phyloP scores from a whole-genome alignment of 495 filamentous ascomycete genomes.

The Penicillium tannophilum region DNA sequence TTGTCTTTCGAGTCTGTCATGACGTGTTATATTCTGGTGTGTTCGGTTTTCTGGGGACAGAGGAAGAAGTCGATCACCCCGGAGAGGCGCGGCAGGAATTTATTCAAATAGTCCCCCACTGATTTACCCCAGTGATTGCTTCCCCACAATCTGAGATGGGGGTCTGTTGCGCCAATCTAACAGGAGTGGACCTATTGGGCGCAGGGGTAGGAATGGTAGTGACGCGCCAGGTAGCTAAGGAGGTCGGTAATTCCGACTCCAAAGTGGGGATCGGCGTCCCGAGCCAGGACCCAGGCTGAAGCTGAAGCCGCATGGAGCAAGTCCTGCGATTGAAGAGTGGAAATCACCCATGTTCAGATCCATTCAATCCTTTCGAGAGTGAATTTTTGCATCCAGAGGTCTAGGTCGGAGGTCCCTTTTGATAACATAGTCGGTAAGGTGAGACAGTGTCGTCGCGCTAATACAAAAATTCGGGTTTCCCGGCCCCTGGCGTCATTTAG shows the following conservation, averaged over 20 bases:
- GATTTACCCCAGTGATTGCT: constrained; percentile 1
- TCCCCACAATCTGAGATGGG: constrained; percentile 10
- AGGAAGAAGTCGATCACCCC: background rate
- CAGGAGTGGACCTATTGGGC: constrained; percentile 1
- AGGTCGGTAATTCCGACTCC: background rate
- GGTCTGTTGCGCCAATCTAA: background rate
- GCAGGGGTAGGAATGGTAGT: background rate
- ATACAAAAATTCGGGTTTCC: background rate
- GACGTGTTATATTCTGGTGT: background rate
- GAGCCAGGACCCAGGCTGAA: background rate
- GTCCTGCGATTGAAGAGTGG: background rate
- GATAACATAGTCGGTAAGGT: background rate
- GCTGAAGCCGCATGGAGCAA: background rate
- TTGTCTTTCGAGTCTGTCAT: constrained; percentile 16
- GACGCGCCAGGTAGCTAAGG: background rate
- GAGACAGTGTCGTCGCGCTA: background rate
- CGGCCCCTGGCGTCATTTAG: background rate
- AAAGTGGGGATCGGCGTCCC: background rate
- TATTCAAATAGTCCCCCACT: background rate
- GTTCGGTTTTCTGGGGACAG: background rate
- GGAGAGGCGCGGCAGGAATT: background rate
- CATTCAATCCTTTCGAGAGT: background rate
- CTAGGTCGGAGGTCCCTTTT: background rate
- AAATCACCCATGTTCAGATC: background rate
- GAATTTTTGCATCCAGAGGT: background rate